Evolutionary conservation across 2,329 filamentous ascomycete genomes (phyloP).

Genomic region (Xylaria sp.): DNA sequence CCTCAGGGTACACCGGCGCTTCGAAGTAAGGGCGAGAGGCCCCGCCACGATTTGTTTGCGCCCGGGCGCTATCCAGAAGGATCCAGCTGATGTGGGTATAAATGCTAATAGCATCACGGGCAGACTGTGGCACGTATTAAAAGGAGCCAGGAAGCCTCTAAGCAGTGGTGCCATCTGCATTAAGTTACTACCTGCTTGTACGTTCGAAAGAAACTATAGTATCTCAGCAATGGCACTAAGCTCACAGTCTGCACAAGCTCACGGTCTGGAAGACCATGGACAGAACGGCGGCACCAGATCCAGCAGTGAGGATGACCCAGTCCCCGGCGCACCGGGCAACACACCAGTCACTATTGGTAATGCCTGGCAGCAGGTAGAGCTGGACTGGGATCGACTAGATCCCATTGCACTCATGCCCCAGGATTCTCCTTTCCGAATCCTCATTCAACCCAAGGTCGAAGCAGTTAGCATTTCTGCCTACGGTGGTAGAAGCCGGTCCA

Average conservation of each 20-base stretch:
- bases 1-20: conserved; percentile 2
- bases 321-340: not conserved
- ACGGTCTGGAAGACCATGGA: not conserved
- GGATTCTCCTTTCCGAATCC: not conserved
- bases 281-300: not conserved
- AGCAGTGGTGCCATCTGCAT: not conserved
- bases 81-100: no score
- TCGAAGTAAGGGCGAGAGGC: conserved; percentile 7
- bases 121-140: not conserved
- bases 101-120: no score
- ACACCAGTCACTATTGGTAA: not conserved
- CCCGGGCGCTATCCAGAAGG: not conserved
- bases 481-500: not conserved
- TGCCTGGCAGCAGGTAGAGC: not conserved
- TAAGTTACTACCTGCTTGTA: not conserved
- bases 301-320: not conserved
- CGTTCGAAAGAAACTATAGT: not conserved
- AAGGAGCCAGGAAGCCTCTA: not conserved
- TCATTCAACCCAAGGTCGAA: conserved; percentile 7
- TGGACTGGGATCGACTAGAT: conserved; percentile 7
- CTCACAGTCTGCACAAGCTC: not conserved
- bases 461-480: not conserved
- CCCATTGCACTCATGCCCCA: not conserved
- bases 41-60: not conserved
- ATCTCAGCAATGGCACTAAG: not conserved